phyloP scores from a whole-genome alignment of 2,329 filamentous ascomycete species.

The Fusarium verticillioides region DNA sequence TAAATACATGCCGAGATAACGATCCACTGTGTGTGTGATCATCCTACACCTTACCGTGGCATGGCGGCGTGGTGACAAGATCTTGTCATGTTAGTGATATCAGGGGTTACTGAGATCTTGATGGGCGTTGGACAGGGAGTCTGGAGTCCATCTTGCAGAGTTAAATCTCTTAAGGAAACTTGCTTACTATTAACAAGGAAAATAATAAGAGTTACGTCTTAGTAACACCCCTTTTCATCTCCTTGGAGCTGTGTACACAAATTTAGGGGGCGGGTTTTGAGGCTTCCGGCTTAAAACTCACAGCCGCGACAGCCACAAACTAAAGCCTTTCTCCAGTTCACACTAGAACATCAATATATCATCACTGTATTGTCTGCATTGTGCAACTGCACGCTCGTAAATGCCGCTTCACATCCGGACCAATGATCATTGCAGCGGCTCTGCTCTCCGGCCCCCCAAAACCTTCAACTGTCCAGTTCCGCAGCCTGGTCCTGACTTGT shows the following conservation, averaged over 20 bases:
- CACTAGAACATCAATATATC: not conserved
- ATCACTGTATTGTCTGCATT: not conserved
- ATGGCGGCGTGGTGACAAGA: not conserved
- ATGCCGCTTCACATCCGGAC: not conserved
- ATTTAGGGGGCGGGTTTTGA: not conserved
- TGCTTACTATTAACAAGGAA: too few species aligned
- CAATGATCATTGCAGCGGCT: conserved; percentile 4
- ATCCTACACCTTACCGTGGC: not conserved
- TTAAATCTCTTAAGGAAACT: not conserved
- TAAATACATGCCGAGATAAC: not conserved
- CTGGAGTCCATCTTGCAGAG: not conserved
- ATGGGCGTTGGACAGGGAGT: not conserved
- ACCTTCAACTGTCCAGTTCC: not conserved
- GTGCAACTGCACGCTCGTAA: not conserved
- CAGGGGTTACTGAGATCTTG: conserved; percentile 6
- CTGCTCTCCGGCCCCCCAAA: not conserved
- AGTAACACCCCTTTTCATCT: not conserved
- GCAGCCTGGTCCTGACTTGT: not conserved
- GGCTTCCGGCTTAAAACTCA: not conserved
- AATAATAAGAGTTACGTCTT: not conserved
- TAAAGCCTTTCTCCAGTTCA: not conserved
- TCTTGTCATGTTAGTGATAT: conserved; percentile 2
- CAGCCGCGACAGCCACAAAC: not conserved
- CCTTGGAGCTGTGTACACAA: not conserved
- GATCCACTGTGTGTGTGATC: not conserved